Conservation (phyloP, 169 alveolate species). For the Plasmodium ovale region DNA sequence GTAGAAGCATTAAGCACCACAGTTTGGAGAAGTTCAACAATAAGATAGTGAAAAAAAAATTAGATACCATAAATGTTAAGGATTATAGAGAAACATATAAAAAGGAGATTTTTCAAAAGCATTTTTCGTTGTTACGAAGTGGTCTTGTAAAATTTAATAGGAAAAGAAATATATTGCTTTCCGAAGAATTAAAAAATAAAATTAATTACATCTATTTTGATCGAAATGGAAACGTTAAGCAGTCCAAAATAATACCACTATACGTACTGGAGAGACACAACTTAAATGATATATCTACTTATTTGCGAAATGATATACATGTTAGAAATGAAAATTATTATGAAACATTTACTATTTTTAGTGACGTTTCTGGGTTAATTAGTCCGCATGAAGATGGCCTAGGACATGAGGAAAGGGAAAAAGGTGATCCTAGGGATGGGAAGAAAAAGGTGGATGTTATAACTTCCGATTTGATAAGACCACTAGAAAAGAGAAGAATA, state of each 20-base stretch:
- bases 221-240: slow-evolving; percentile 42
- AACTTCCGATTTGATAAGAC: background rate
- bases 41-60: slow-evolving; percentile 9
- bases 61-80: slow-evolving; percentile 9
- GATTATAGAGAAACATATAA: slow-evolving; percentile 41
- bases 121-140: slow-evolving; percentile 54
- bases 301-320: slow-evolving; percentile 14
- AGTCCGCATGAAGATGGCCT: background rate
- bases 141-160: slow-evolving; percentile 31
- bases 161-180: slow-evolving; percentile 43
- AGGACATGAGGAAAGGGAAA: background rate
- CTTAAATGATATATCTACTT: slow-evolving; percentile 32
- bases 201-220: slow-evolving; percentile 64
- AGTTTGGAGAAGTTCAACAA: slow-evolving; percentile 5
- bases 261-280: slow-evolving; percentile 71
- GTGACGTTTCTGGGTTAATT: background rate
- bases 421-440: background rate
- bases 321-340: background rate
- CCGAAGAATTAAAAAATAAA: slow-evolving; percentile 65
- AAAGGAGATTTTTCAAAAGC: slow-evolving; percentile 40
- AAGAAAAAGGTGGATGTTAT: background rate
- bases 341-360: slow-evolving; percentile 9
- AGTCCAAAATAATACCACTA: slow-evolving; percentile 56
- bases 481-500: slow-evolving; percentile 4
- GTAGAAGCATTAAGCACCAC: background rate